phyloP scores from a whole-genome alignment of 2,329 filamentous ascomycete genomes.

The Diaporthe vaccinii region DNA sequence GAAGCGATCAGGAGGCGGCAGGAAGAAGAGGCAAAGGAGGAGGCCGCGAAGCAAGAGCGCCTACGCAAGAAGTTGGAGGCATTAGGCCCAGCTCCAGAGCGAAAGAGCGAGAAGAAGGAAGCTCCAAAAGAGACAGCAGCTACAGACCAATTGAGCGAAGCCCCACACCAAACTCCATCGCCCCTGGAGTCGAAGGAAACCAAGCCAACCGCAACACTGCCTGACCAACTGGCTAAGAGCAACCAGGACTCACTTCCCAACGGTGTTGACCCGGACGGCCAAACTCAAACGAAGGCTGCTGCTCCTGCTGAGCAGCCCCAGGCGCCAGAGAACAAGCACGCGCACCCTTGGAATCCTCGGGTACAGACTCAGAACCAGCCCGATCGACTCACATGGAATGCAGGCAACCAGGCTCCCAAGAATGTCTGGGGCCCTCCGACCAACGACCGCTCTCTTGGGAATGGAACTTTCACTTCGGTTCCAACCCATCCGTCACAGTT shows the following conservation, averaged over 20 bases:
- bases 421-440: slow-evolving; percentile 85
- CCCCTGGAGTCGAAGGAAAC: slow-evolving; percentile 38
- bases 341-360: slow-evolving; percentile 55
- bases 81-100: slow-evolving; percentile 74
- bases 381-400: slow-evolving; percentile 67
- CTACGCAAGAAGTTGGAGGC: slow-evolving; percentile 80
- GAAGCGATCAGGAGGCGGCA: slow-evolving; percentile 76
- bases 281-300: slow-evolving; percentile 30
- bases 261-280: slow-evolving; percentile 41
- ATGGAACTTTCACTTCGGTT: slow-evolving; percentile 79
- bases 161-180: slow-evolving; percentile 13
- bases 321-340: slow-evolving; percentile 48
- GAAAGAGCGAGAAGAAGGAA: slow-evolving; percentile 69
- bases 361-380: slow-evolving; percentile 52
- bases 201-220: slow-evolving; percentile 44
- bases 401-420: slow-evolving; percentile 59
- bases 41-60: slow-evolving; percentile 78
- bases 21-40: slow-evolving; percentile 79
- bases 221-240: slow-evolving; percentile 33
- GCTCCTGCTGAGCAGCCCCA: slow-evolving; percentile 41
- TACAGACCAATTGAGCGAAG: slow-evolving; percentile 46
- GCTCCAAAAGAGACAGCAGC: slow-evolving; percentile 57
- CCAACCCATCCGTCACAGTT: slow-evolving; percentile 54
- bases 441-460: slow-evolving; percentile 79
- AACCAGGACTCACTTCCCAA: slow-evolving; percentile 41